phyloP scores from a whole-genome alignment of 805 yeast species.

The Kodamaea kaohsiungensis region DNA sequence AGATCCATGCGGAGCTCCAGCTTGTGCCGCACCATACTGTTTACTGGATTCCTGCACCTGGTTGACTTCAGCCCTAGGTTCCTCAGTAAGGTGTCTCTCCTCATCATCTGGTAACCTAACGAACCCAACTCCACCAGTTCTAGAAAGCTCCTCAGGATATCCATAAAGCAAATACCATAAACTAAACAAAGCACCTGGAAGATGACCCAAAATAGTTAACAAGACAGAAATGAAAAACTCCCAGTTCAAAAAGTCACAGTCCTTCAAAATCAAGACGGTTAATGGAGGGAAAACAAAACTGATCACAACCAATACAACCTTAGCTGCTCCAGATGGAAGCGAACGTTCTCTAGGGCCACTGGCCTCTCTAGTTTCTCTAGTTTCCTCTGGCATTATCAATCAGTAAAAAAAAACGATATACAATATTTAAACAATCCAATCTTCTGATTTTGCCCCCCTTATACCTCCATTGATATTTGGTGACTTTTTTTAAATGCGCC shows the following conservation, averaged over 20 bases:
- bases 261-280: constrained; percentile 34
- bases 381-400: background rate
- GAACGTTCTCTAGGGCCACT: background rate
- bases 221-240: constrained; percentile 34
- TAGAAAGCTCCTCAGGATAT: constrained; percentile 5
- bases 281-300: constrained; percentile 41
- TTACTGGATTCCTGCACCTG: constrained; percentile 1
- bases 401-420: background rate
- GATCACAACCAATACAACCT: constrained; percentile 20
- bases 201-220: constrained; percentile 33
- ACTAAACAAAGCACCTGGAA: constrained; percentile 36
- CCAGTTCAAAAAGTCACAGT: constrained; percentile 31
- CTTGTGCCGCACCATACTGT: background rate
- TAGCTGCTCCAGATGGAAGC: constrained; percentile 9
- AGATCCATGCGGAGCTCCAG: background rate
- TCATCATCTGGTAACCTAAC: constrained; percentile 22
- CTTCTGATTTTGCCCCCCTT: constrained; percentile 1
- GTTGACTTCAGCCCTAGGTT: background rate
- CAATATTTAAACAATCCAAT: background rate
- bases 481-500: constrained; percentile 2
- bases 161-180: constrained; percentile 21
- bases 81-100: background rate
- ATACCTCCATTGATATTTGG: background rate
- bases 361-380: constrained; percentile 1
- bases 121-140: constrained; percentile 18